phyloP scores from a whole-genome alignment of 805 yeast genomes.

The Starmerella cellae region DNA sequence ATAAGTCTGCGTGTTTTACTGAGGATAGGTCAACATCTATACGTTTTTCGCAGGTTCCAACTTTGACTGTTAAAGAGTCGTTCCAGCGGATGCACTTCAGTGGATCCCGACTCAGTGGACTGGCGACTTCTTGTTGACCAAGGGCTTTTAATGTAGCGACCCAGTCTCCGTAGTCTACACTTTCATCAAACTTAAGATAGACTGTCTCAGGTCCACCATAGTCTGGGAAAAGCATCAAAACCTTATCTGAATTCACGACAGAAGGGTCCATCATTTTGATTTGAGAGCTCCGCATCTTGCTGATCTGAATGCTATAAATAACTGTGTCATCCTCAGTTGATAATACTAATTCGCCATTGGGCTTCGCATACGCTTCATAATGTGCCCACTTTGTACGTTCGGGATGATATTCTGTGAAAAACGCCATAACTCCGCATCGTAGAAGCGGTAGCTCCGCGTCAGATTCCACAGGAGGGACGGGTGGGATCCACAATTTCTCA shows the following conservation, averaged over 20 bases:
- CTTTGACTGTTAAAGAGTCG: conserved; percentile 5
- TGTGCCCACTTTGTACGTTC: conserved; percentile 16
- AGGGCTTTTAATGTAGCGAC: conserved; percentile 22
- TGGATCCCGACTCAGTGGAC: conserved; percentile 15
- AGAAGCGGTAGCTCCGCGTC: conserved; percentile 11
- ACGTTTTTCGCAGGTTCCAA: conserved; percentile 2
- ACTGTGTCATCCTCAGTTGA: conserved; percentile 3
- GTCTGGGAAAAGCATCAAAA: conserved; percentile 18
- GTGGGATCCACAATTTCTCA: conserved; percentile 19
- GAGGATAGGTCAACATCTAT: neutral
- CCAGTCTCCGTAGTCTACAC: conserved; percentile 27
- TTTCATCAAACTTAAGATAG: conserved; percentile 20
- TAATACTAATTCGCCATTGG: conserved; percentile 16
- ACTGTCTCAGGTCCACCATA: conserved; percentile 21
- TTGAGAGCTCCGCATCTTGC: conserved; percentile 5
- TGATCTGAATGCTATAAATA: conserved; percentile 11
- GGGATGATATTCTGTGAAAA: conserved; percentile 12
- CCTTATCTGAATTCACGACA: conserved; percentile 12
- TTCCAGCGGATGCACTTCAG: conserved; percentile 14
- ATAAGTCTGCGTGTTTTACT: conserved; percentile 6
- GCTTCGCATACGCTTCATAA: conserved; percentile 14
- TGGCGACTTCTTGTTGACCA: conserved; percentile 21
- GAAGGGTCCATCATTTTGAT: conserved; percentile 18
- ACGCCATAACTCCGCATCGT: conserved; percentile 18
- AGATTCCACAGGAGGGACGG: conserved; percentile 2